Evolutionary conservation across 1,139 yeast species (phyloP).

Genomic region (Suhomyces bribrorum): DNA sequence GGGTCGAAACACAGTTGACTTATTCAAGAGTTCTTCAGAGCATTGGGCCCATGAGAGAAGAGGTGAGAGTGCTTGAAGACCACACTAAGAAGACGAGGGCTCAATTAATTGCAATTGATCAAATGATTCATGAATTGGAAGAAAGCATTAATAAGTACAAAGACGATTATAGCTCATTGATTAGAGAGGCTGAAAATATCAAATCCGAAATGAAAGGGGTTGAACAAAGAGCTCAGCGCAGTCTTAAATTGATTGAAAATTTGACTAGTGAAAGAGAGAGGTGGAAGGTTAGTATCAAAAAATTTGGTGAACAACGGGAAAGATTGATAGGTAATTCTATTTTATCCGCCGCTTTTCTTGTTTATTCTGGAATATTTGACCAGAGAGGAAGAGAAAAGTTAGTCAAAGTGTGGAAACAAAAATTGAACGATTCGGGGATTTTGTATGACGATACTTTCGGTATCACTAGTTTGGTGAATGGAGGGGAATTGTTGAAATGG

Average conservation of each 20-base stretch:
- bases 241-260: constrained; percentile 62
- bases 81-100: constrained; percentile 64
- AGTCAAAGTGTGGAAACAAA: constrained; percentile 40
- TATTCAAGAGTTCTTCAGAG: constrained; percentile 69
- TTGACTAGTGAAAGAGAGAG: constrained; percentile 70
- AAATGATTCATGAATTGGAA: constrained; percentile 78
- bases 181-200: constrained; percentile 76
- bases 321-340: constrained; percentile 65
- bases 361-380: constrained; percentile 64
- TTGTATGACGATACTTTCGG: constrained; percentile 39
- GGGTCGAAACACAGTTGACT: constrained; percentile 86
- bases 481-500: constrained; percentile 53
- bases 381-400: constrained; percentile 49
- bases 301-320: constrained; percentile 50
- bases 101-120: constrained; percentile 72
- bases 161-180: constrained; percentile 65
- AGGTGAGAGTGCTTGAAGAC: constrained; percentile 59
- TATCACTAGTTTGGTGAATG: constrained; percentile 39
- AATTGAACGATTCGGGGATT: constrained; percentile 42
- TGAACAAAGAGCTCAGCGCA: constrained; percentile 60
- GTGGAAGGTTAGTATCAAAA: constrained; percentile 63
- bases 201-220: constrained; percentile 70
- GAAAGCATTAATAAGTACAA: constrained; percentile 68
- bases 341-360: constrained; percentile 59
- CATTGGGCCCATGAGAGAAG: constrained; percentile 74